Evolutionary conservation across 1,284 basidiomycete species (phyloP), one percentile per base, ranked within the genome.

Genomic region (Ceratobasidium papillatum): DNA sequence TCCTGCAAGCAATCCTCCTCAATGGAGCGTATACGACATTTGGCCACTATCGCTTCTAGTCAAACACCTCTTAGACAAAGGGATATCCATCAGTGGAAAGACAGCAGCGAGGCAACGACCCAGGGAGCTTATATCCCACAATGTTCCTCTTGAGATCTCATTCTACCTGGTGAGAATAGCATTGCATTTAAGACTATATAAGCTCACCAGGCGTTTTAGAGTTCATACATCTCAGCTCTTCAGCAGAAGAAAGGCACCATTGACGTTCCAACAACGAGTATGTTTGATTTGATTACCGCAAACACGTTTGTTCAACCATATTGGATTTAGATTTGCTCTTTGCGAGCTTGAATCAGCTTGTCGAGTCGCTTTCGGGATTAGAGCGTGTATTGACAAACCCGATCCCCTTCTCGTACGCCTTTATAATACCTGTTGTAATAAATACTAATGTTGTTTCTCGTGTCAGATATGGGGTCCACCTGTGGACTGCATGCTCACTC

Each of bases 81-180:
- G 88, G 0, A 84, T 82, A 76, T 83, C 85, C 51, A 81, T 88
- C 30, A 86, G 86, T 78, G 89, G 89, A 34, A 89, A 86, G 80
- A 89, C 86, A 78, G 88, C 85, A 1, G 88, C 87, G 27, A 83
- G 82, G 74, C 77, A 87, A 63, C 83, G 88, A 51, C 88, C 88
- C 7, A 84, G 83, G 80, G 80, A 82, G 36, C 78, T 84, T 5
- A 83, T 86, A 19, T 88, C 87, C 49, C 89, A 90, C 76, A 92
- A 92, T 79, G 80, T 93, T 41, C 92, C 92, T 0, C 82, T 93
- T 65, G 92, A 93, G 82, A 87, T 93, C 69, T 90, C 88, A 7
- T 82, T 93, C 75, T 93, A 92, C 81, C 83, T 93, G 80, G 90
- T 91, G 72, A 41, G 88, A 81, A 8, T 51, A 3, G 12, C 51